Percentiles rank a stretch among this genome's conserved stretches.
Conservation (phyloP, 2,329 filamentous ascomycete species). For the Cladophialophora exuberans region DNA sequence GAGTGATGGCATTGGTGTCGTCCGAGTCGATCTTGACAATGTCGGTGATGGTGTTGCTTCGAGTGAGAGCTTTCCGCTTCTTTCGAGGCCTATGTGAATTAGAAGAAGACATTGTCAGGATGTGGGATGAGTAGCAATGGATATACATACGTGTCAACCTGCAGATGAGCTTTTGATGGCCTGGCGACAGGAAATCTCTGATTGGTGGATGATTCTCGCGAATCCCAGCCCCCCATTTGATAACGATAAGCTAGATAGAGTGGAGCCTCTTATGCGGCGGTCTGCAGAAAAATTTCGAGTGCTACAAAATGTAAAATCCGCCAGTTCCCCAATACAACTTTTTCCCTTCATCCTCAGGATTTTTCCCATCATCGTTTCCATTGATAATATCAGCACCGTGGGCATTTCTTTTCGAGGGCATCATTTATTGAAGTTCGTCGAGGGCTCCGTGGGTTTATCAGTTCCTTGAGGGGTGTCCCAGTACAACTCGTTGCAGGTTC, state of each 20-base stretch:
- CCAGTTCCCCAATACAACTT: constrained; percentile 1
- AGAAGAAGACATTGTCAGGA: constrained; percentile 30
- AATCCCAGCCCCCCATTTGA: constrained; percentile 13
- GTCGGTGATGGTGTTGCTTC: constrained; percentile 44
- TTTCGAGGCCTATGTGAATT: constrained; percentile 48
- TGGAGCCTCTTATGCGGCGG: background rate
- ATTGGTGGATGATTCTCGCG: too few species aligned
- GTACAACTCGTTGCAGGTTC: constrained; percentile 23
- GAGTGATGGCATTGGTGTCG: constrained; percentile 52
- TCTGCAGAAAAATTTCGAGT: constrained; percentile 16
- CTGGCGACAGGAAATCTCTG: too few species aligned
- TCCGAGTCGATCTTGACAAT: constrained; percentile 48
- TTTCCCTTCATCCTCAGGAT: constrained; percentile 4
- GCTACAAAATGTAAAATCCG: background rate
- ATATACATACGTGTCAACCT: too few species aligned
- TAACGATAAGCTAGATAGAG: constrained; percentile 15
- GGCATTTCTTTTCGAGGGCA: constrained; percentile 29
- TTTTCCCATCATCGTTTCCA: constrained; percentile 3
- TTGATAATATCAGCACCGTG: constrained; percentile 24
- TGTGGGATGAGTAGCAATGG: too few species aligned
- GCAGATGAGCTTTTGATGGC: too few species aligned
- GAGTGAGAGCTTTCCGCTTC: constrained; percentile 45
- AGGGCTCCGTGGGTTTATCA: constrained; percentile 28
- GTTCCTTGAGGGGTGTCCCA: constrained; percentile 20
- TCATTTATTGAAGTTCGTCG: constrained; percentile 30